Evolutionary conservation across 2,329 filamentous ascomycete species (phyloP).

Genomic region (Eurotiales sp.): DNA sequence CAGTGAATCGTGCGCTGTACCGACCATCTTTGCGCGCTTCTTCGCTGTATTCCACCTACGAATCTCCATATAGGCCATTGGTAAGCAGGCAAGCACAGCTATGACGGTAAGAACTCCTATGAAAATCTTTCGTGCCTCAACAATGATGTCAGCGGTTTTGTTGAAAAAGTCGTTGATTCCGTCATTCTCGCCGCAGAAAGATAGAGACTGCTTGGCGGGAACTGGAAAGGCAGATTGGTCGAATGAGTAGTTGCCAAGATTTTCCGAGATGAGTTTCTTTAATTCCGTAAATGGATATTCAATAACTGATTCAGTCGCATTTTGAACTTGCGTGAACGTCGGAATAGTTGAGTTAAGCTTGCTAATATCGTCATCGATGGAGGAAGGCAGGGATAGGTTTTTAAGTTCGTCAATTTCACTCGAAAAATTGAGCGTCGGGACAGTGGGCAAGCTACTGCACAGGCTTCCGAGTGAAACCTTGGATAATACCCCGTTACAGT

Average conservation of each 20-base stretch:
- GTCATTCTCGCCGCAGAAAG: constrained; percentile 84
- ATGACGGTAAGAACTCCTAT: constrained; percentile 68
- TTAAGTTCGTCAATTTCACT: constrained; percentile 63
- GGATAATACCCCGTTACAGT: constrained; percentile 44
- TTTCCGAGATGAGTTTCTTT: constrained; percentile 67
- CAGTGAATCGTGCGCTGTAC: constrained; percentile 70
- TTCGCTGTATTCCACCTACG: constrained; percentile 71
- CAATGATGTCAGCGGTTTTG: constrained; percentile 62
- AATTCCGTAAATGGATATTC: constrained; percentile 77
- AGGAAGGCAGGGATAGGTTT: constrained; percentile 63
- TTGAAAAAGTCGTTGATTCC: constrained; percentile 81
- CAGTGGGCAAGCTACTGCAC: constrained; percentile 33
- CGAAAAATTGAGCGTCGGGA: constrained; percentile 62
- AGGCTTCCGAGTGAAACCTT: constrained; percentile 29
- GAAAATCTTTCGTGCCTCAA: constrained; percentile 68
- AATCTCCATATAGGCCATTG: constrained; percentile 78
- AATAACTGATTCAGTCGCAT: constrained; percentile 72
- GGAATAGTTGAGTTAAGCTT: constrained; percentile 76
- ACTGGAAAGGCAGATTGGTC: constrained; percentile 75
- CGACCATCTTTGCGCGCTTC: constrained; percentile 64
- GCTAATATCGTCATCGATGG: constrained; percentile 65
- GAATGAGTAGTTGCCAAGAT: constrained; percentile 71
- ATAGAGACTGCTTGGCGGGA: constrained; percentile 74
- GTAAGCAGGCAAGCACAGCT: constrained; percentile 69
- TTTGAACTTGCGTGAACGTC: constrained; percentile 76